phyloP scores from a whole-genome alignment of 164 flowering plant genomes.

The Cinnamomum chago region DNA sequence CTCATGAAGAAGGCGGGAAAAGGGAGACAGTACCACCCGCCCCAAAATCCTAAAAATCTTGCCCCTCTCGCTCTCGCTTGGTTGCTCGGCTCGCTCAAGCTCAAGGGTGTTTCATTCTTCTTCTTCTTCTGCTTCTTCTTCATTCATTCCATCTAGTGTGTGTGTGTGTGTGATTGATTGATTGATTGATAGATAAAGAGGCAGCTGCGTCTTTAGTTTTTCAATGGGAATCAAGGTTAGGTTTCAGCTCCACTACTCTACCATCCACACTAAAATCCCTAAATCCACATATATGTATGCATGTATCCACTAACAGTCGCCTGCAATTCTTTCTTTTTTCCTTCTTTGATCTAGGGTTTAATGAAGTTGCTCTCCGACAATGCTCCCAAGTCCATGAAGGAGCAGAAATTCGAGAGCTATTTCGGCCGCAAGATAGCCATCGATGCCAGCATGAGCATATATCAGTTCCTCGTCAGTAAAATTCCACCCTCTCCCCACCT shows the following conservation, averaged over 20 bases:
- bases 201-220: neutral
- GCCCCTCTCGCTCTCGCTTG: too few species aligned
- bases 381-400: slow-evolving; percentile 87
- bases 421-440: slow-evolving; percentile 86
- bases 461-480: slow-evolving; percentile 78
- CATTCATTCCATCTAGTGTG: neutral
- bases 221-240: slow-evolving; percentile 26
- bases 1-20: neutral
- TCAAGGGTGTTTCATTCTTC: neutral
- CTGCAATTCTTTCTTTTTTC: neutral
- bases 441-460: slow-evolving; percentile 99
- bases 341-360: slow-evolving; percentile 60
- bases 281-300: neutral
- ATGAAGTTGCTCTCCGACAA: slow-evolving; percentile 91
- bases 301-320: neutral
- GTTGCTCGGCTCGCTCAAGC: neutral
- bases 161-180: neutral
- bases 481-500: neutral
- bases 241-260: neutral
- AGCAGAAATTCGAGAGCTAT: slow-evolving; percentile 92
- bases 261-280: neutral
- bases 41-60: neutral
- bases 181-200: neutral
- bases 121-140: neutral
- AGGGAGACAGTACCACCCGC: neutral